Conservation (phyloP, 352 stramenopile genomes). For the Hyaloperonospora arabidopsidis region DNA sequence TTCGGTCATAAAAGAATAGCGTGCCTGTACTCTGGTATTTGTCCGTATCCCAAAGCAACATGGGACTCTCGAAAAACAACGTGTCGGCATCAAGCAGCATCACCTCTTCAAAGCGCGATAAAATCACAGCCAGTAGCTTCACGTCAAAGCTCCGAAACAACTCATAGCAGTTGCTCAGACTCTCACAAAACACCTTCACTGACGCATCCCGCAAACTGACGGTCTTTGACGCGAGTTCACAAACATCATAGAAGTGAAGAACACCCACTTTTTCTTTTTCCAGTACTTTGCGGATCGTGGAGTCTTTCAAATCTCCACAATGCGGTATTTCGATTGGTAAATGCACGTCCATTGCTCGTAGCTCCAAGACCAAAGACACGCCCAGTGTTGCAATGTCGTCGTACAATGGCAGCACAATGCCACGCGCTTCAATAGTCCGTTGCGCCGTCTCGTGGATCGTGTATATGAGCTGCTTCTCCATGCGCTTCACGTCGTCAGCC, state of each 20-base stretch:
- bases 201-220: slow-evolving; percentile 3
- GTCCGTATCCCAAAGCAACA: slow-evolving; percentile 23
- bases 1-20: slow-evolving; percentile 55
- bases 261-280: slow-evolving; percentile 14
- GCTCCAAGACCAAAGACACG: slow-evolving; percentile 50
- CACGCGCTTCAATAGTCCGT: slow-evolving; percentile 17
- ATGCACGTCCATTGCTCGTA: slow-evolving; percentile 31
- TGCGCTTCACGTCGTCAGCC: not conserved
- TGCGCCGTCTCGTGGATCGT: slow-evolving; percentile 16
- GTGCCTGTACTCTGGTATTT: slow-evolving; percentile 38
- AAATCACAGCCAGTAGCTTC: slow-evolving; percentile 38
- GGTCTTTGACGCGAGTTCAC: slow-evolving; percentile 21
- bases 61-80: slow-evolving; percentile 40
- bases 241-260: slow-evolving; percentile 41
- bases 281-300: slow-evolving; percentile 25
- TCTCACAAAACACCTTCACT: slow-evolving; percentile 35
- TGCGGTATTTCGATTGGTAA: slow-evolving; percentile 55
- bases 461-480: slow-evolving; percentile 10
- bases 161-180: slow-evolving; percentile 33
- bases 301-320: slow-evolving; percentile 40
- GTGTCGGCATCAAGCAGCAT: slow-evolving; percentile 50
- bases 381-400: slow-evolving; percentile 44
- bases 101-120: slow-evolving; percentile 39
- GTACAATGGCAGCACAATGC: slow-evolving; percentile 50
- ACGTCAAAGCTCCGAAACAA: slow-evolving; percentile 49